Base-by-base conservation (phyloP, 371 early-diverging fungal genomes). In the Mucor irregularis region DNA sequence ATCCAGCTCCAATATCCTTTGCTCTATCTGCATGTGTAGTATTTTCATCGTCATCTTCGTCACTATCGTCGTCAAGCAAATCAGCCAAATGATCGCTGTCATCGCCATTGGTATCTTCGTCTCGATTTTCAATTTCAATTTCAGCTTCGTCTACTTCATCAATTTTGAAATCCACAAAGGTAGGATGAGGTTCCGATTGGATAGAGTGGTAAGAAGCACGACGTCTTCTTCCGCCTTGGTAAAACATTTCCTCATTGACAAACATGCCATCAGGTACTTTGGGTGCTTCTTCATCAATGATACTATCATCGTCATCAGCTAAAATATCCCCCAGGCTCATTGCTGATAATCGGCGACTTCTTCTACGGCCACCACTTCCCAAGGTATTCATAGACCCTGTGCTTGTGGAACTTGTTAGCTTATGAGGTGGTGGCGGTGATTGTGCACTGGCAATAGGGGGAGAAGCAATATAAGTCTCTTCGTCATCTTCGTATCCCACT, bases 401-500 rank as follows among this genome's bases (percentile, higher is more conserved):
- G 5, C 56, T 56, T 45, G 37, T 38, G 22, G 61, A 61, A 8
- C 50, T 22, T 31, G 45, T 35, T 30, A 50, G 22, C 31, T 49
- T 50, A 11, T 28, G 19, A 29, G 58, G 22, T 35, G 45, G 50
- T 45, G 28, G 29, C 10, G 47, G 13, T 14, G 24, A 14, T 8
- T 10, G 8, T 22, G 43, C 25, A 43, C 10, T 14, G 24, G 43
- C 14, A 24, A 28, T 31, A 31, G 14, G 21, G 16, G 33, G 13
- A 22, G 31, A 26, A 29, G 43, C 33, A 43, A 39, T 44, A 5
- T 25, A 13, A 0, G 30, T 44, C 33, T 53, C 53, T 42, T 62
- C 45, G 38, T 52, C 49, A 22, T 58, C 58, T 28, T 64, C 53
- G 30, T 73, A 74, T 6, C 77, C 76, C 2, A 83, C 68, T 9